Percentiles rank a stretch among this genome's conserved stretches.
Conservation (phyloP, 495 filamentous ascomycete species). For the Durotheca rogersii region DNA sequence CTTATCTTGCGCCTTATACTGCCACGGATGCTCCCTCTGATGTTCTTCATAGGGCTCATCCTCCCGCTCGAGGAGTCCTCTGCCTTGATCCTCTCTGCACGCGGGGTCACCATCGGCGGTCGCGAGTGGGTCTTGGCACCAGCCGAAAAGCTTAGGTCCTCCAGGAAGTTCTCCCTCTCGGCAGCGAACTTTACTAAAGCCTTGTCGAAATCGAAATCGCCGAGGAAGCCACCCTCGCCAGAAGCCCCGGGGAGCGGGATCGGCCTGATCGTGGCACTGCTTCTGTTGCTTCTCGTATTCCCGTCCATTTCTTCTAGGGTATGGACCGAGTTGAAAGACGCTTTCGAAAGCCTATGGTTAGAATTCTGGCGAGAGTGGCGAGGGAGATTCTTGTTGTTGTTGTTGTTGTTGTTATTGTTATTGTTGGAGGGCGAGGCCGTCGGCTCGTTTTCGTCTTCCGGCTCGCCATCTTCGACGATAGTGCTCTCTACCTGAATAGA, state of each 20-base stretch:
- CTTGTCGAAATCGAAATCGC: conserved; percentile 86
- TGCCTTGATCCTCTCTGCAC: conserved; percentile 76
- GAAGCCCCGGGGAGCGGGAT: conserved; percentile 41
- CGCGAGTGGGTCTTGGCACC: conserved; percentile 73
- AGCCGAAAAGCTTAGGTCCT: conserved; percentile 86
- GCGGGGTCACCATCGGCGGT: conserved; percentile 68
- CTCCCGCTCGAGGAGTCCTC: conserved; percentile 61
- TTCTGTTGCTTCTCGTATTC: conserved; percentile 78
- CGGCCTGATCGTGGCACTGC: conserved; percentile 79
- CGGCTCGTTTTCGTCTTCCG: conserved; percentile 52
- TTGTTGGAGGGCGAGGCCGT: conserved; percentile 39
- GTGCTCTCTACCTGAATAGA: conserved; percentile 62
- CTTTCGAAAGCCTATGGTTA: conserved; percentile 62
- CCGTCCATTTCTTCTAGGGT: conserved; percentile 61
- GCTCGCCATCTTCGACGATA: conserved; percentile 78
- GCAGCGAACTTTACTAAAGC: conserved; percentile 91
- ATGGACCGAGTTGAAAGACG: conserved; percentile 63
- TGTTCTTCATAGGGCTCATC: conserved; percentile 52
- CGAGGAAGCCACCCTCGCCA: conserved; percentile 25
- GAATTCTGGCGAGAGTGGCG: conserved; percentile 64
- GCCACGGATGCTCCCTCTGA: conserved; percentile 57
- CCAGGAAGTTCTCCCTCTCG: conserved; percentile 89
- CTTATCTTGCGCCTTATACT: conserved; percentile 86
- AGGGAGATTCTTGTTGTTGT: conserved; percentile 55
- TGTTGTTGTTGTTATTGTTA: too few species aligned